phyloP scores from a whole-genome alignment of 371 early-diverging fungal genomes.

The Rhizopus sp. region DNA sequence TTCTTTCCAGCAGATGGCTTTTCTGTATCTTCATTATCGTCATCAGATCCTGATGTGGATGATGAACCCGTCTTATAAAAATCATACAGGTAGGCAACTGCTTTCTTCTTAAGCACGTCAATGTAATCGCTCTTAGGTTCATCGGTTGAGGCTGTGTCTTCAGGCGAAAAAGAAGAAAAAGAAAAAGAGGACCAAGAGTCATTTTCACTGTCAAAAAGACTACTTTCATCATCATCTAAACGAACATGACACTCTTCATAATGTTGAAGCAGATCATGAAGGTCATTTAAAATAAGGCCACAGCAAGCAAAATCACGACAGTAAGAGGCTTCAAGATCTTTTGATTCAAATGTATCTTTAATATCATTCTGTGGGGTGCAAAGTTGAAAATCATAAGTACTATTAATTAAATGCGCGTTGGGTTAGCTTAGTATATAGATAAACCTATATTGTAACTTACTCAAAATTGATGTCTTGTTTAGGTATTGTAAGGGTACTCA shows the following conservation, averaged over 20 bases:
- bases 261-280: conserved; percentile 94
- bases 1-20: conserved; percentile 35
- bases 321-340: conserved; percentile 85
- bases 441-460: conserved; percentile 9
- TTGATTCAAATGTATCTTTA: conserved; percentile 49
- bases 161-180: conserved; percentile 29
- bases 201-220: conserved; percentile 39
- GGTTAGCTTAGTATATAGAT: neutral
- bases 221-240: conserved; percentile 74
- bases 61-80: conserved; percentile 34
- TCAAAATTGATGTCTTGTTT: conserved; percentile 39
- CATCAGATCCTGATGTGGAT: conserved; percentile 16
- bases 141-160: conserved; percentile 24
- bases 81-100: conserved; percentile 50
- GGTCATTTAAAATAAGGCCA: conserved; percentile 78
- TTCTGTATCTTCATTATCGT: conserved; percentile 23
- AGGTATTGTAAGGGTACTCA: conserved; percentile 44
- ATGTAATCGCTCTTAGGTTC: conserved; percentile 20
- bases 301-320: conserved; percentile 96
- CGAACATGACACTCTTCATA: conserved; percentile 94
- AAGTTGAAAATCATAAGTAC: conserved; percentile 48
- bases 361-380: conserved; percentile 44
- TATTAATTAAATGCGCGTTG: conserved; percentile 14
- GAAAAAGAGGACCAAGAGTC: conserved; percentile 36
- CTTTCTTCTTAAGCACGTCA: conserved; percentile 37